These are phyloP conservation scores for Neurospora tetraspora DNA, from an alignment of 495 filamentous ascomycete genomes.

Conservation along the genomic window DNA sequence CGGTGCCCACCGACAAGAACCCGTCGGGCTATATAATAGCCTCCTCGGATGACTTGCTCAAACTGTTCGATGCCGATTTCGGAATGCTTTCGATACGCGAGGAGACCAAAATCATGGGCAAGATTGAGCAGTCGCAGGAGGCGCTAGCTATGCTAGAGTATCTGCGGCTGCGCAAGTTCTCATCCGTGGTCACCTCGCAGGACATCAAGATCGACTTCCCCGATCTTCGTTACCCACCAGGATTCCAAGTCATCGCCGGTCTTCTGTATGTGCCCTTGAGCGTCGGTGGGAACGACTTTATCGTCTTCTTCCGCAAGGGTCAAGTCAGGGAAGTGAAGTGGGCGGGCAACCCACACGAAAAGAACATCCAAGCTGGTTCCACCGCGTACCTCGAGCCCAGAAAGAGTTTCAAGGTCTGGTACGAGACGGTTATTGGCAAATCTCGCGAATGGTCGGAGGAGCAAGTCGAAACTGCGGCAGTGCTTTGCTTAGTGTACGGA, in stretches of 20 bases:
- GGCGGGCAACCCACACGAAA: constrained; percentile 92
- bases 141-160: constrained; percentile 81
- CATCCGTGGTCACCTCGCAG: constrained; percentile 68
- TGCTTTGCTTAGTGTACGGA: constrained; percentile 80
- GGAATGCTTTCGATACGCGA: constrained; percentile 77
- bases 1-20: constrained; percentile 67
- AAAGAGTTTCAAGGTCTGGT: constrained; percentile 68
- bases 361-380: constrained; percentile 57
- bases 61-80: constrained; percentile 81
- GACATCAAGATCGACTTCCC: constrained; percentile 74
- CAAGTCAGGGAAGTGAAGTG: constrained; percentile 75
- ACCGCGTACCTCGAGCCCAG: constrained; percentile 63
- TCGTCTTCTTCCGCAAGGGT: constrained; percentile 80
- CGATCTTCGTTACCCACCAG: constrained; percentile 70
- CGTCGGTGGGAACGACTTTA: constrained; percentile 70
- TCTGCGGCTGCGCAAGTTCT: constrained; percentile 63
- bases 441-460: constrained; percentile 69
- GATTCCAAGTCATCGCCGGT: constrained; percentile 71
- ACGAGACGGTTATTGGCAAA: constrained; percentile 64
- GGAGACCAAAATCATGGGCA: constrained; percentile 80
- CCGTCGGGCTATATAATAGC: constrained; percentile 90
- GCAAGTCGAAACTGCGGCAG: constrained; percentile 74
- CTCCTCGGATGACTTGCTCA: constrained; percentile 77
- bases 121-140: constrained; percentile 69
- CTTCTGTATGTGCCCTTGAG: constrained; percentile 78